phyloP scores from a whole-genome alignment of 352 stramenopile species.

The Phytophthora sp. region DNA sequence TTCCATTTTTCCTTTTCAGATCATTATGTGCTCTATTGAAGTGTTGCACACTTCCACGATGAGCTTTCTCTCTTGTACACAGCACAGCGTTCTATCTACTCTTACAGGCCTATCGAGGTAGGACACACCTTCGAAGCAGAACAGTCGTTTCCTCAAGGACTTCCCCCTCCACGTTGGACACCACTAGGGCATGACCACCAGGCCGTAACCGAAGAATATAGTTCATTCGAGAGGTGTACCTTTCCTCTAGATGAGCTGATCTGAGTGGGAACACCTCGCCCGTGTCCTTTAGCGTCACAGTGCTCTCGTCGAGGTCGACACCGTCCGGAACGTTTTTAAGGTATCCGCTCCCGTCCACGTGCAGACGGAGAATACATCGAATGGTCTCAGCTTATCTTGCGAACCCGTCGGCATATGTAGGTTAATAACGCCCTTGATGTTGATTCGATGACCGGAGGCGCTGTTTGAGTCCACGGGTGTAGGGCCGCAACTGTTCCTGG shows the following conservation, averaged over 20 bases:
- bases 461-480: background rate
- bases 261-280: background rate
- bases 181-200: background rate
- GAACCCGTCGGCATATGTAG: background rate
- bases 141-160: background rate
- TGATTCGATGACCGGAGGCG: background rate
- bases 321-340: too few relatives aligned
- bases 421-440: background rate
- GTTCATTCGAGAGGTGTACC: background rate
- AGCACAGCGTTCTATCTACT: slow-evolving; percentile 2
- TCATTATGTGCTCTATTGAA: background rate
- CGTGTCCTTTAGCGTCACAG: background rate
- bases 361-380: background rate
- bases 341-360: background rate
- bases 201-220: background rate
- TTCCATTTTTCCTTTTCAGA: background rate
- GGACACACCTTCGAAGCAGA: background rate
- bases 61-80: background rate
- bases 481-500: background rate
- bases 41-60: slow-evolving; percentile 13
- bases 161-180: background rate
- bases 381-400: background rate
- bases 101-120: background rate
- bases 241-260: background rate
- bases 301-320: background rate